Percentiles rank a stretch among this genome's conserved stretches.
Conservation (phyloP, 306 rosid genomes). For the Acacia melanoxylon region DNA sequence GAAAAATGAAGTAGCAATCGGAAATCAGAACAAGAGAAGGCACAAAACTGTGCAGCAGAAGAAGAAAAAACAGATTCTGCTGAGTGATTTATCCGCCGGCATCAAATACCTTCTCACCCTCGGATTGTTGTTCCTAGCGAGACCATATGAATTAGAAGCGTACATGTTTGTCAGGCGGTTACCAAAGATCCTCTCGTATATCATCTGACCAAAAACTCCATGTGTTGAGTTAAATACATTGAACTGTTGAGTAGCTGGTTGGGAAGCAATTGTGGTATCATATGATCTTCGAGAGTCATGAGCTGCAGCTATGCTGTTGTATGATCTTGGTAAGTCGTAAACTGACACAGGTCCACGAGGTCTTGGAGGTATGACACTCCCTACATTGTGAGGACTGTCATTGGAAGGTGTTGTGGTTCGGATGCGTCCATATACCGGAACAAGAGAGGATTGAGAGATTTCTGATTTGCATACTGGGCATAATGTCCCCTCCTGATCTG, state of each 20-base stretch:
- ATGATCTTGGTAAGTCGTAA: constrained; percentile 38
- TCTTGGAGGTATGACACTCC: constrained; percentile 56
- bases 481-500: constrained; percentile 38
- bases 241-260: constrained; percentile 33
- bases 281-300: constrained; percentile 36
- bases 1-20: constrained; percentile 28
- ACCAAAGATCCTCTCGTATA: constrained; percentile 77
- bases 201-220: constrained; percentile 67
- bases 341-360: constrained; percentile 55
- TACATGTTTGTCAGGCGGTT: constrained; percentile 59
- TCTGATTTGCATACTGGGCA: constrained; percentile 95
- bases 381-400: constrained; percentile 38
- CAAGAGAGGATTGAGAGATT: constrained; percentile 58
- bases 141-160: constrained; percentile 59
- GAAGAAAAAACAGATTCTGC: constrained; percentile 71
- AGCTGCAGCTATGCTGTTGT: neutral
- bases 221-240: constrained; percentile 42
- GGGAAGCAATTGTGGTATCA: constrained; percentile 26
- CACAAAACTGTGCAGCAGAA: constrained; percentile 69
- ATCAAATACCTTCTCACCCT: constrained; percentile 70
- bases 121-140: constrained; percentile 49
- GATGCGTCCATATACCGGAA: constrained; percentile 78
- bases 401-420: constrained; percentile 45
- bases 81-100: constrained; percentile 71
- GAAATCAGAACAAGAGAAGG: constrained; percentile 76